Evolutionary conservation across 2,329 filamentous ascomycete species (phyloP), one percentile per base, ranked within the genome.

Genomic region (Neofusicoccum ribis): DNA sequence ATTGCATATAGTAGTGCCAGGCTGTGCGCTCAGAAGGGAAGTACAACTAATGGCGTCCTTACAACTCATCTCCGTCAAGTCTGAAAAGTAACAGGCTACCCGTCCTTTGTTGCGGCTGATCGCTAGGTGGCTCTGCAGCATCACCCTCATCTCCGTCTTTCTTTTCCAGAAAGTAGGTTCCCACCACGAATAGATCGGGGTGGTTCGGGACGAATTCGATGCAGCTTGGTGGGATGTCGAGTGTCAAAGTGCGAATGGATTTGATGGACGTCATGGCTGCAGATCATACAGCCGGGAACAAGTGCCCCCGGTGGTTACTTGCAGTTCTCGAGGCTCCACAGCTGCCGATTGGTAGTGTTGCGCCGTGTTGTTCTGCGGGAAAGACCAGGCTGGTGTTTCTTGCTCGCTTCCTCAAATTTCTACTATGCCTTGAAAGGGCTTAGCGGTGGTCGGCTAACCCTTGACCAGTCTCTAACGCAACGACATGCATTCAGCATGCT

Each of bases 121-220:
- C 78, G 5, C 63, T 49, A 3, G 68, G 39, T 8, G 39, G 14
- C 15, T 46, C 43, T 59, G 69, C 67, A 36, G 67, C 66, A 17
- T 69, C 66, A 20, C 66, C 67, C 8, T 71, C 71, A 14, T 66
- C 69, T 7, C 49, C 77, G 71, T 58, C 82, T 74, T 67, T 71
- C 47, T 83, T 83, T 68, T 92, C 82, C 34, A 97, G 83, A 68
- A 90, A 86, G 77, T 97, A 97, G 1, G 93, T 97, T 44, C 93
- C 94, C 54, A 97, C 85, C 0, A 96, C 82, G 69, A 96, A 89
- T 72, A 89, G 86, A 0, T 87, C 79, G 0, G 86, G 85, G 65
- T 87, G 74, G 0, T 78, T 76, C 1, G 88, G 87, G 68, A 87
- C 90, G 71, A 93, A 92, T 67, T 91, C 88, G n/a, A 93, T 82